phyloP scores from a whole-genome alignment of 345 rosid species.

The Microthlaspi erraticum region DNA sequence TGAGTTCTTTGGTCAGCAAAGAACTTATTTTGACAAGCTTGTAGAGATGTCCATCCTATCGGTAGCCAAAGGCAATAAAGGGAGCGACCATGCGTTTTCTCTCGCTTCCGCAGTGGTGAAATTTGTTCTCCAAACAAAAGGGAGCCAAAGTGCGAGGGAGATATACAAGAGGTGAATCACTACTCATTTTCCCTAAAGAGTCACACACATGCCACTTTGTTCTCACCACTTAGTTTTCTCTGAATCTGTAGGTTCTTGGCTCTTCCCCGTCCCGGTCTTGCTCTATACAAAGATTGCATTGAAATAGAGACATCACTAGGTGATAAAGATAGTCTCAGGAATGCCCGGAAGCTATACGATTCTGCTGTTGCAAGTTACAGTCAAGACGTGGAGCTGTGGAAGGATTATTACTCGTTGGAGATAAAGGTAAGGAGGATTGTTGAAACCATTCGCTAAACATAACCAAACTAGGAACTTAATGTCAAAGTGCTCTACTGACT shows the following conservation, averaged over 20 bases:
- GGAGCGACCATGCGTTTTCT: constrained; percentile 65
- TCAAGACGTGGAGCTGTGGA: constrained; percentile 73
- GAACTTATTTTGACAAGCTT: constrained; percentile 66
- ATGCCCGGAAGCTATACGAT: constrained; percentile 73
- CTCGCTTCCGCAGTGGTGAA: constrained; percentile 64
- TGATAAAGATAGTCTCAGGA: constrained; percentile 60
- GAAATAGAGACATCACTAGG: constrained; percentile 75
- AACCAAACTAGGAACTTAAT: neutral
- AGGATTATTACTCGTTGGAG: constrained; percentile 73
- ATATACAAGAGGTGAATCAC: constrained; percentile 65
- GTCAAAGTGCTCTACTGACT: constrained; percentile 6
- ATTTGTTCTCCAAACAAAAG: constrained; percentile 69
- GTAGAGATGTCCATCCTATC: constrained; percentile 66
- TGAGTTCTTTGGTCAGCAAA: constrained; percentile 56
- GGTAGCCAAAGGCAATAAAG: constrained; percentile 63
- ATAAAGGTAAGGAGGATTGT: constrained; percentile 54
- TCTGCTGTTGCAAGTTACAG: constrained; percentile 72
- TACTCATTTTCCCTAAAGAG: neutral
- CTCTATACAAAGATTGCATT: constrained; percentile 66
- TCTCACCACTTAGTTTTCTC: constrained; percentile 8
- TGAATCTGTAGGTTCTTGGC: constrained; percentile 68
- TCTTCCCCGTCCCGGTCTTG: constrained; percentile 79
- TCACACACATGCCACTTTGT: constrained; percentile 1
- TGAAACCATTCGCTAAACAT: constrained; percentile 14
- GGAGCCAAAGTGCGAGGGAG: constrained; percentile 64